Evolutionary conservation across 306 rosid genomes (phyloP).

Genomic region (Prunus davidiana): DNA sequence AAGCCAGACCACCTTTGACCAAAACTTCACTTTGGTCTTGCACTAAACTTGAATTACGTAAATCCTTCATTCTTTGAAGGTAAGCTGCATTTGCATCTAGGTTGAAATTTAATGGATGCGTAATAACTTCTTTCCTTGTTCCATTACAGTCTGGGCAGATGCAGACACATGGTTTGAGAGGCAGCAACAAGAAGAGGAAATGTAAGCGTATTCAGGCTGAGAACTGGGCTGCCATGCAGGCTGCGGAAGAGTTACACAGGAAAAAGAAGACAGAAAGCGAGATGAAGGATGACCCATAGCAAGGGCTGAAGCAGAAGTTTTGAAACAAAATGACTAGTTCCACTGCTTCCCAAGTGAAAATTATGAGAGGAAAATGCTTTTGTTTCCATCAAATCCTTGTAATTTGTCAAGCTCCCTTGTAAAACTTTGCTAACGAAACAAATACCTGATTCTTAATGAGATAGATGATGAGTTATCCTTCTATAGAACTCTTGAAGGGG

Average conservation of each 20-base stretch:
- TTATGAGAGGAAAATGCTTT: background rate
- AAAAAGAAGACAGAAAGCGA: constrained; percentile 57
- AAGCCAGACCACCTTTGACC: no score
- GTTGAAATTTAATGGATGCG: background rate
- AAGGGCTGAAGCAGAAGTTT: constrained; percentile 72
- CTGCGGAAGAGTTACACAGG: constrained; percentile 84
- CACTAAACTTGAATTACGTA: background rate
- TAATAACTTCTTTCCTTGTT: background rate
- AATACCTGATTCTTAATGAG: background rate
- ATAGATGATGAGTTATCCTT: background rate
- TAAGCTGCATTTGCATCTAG: background rate
- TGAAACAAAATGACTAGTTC: constrained; percentile 31
- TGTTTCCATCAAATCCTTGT: constrained; percentile 9
- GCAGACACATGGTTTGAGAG: constrained; percentile 99
- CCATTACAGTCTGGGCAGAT: constrained; percentile 85
- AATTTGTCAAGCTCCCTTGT: constrained; percentile 3
- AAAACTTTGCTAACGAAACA: background rate
- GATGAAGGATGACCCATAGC: constrained; percentile 71
- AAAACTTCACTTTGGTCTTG: background rate
- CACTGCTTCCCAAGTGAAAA: background rate
- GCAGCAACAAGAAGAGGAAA: constrained; percentile 96
- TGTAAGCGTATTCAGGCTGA: constrained; percentile 72
- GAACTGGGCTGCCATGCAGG: constrained; percentile 66
- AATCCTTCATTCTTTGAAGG: background rate
- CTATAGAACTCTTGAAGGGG: background rate